phyloP scores from a whole-genome alignment of 495 filamentous ascomycete species.

The Paragyromitra xinjiangensis region DNA sequence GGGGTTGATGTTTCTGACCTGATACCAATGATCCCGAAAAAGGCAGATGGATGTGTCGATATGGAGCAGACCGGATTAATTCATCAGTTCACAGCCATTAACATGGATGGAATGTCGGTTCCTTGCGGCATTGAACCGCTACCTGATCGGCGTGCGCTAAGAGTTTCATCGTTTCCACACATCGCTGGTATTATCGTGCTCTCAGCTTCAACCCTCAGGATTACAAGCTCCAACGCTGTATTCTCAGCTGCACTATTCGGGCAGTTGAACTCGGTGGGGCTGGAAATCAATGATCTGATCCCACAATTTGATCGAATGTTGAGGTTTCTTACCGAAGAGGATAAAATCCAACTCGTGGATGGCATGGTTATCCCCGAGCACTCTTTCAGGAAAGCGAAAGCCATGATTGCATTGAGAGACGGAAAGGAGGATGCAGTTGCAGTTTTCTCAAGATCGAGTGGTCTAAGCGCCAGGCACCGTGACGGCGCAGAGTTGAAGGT shows the following conservation, averaged over 20 bases:
- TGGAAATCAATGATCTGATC: conserved; percentile 79
- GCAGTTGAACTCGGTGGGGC: conserved; percentile 79
- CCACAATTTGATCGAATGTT: conserved; percentile 87
- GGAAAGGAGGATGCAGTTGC: conserved; percentile 77
- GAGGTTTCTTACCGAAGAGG: conserved; percentile 81
- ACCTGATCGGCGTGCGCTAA: conserved; percentile 70
- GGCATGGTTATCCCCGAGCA: conserved; percentile 98
- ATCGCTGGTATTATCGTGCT: conserved; percentile 97
- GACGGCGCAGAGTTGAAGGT: conserved; percentile 91
- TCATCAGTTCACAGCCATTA: conserved; percentile 83
- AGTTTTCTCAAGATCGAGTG: conserved; percentile 79
- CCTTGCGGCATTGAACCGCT: conserved; percentile 78
- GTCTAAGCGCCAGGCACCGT: conserved; percentile 83
- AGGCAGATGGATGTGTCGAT: conserved; percentile 74
- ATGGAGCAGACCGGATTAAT: conserved; percentile 72
- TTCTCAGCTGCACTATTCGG: conserved; percentile 94
- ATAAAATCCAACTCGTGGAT: conserved; percentile 80
- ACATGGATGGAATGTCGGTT: conserved; percentile 75
- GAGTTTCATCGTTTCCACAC: conserved; percentile 92
- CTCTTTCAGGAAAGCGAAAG: conserved; percentile 88
- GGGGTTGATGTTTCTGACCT: conserved; percentile 78
- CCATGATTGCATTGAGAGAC: conserved; percentile 80
- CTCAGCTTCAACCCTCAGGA: conserved; percentile 74
- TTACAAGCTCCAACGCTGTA: conserved; percentile 92
- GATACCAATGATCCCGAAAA: conserved; percentile 81